Evolutionary conservation across 2,329 filamentous ascomycete species (phyloP), one percentile per base, ranked within the genome.

Genomic region (Podosphaera xanthii): DNA sequence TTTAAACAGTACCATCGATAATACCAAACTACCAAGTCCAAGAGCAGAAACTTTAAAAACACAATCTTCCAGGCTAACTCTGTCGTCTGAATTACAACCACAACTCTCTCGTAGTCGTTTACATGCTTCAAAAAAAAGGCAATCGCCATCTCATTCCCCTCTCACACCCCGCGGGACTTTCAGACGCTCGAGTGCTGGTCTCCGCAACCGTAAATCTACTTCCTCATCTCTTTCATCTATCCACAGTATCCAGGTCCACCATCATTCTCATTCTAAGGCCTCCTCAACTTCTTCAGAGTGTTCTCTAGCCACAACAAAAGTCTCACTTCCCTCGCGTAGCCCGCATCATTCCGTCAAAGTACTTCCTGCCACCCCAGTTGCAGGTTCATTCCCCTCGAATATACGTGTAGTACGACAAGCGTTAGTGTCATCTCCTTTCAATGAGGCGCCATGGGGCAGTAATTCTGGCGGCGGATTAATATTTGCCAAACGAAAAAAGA

Each of bases 171-270:
- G 89, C 46, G 89, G 87, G 4, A 87, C 86, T 0, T 85, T 94
- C 66, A 82, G 92, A 9, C 84, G 89, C 42, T 82, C 87, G 2
- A 94, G 88, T 4, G 81, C 78, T 50, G 90, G 91, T 36, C 77
- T 97, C 52, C 81, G 90, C 35, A 91, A 92, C 44, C 82, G 92
- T 61, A 97, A 97, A 70, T 97, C 91, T 0, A 98, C 92, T 0
- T 96, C 89, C 0, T 95, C 89, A 0, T 97, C 90, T 0, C 83
- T 98, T 14, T 96, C 89, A 0, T 95, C 89, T 0, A 84, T 98
- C 60, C 84, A 92, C 60, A 94, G 86, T 52, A 88, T 97, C 68
- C 89, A 91, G 66, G 87, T 90, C 64, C 84, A 88, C 63, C 82
- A 84, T 58, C 86, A 92, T 69, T 83, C 84, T 1, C 91, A 96